Evolutionary conservation across 495 filamentous ascomycete genomes (phyloP), one percentile per base, ranked within the genome.

Genomic region (Margaritispora aquatica): DNA sequence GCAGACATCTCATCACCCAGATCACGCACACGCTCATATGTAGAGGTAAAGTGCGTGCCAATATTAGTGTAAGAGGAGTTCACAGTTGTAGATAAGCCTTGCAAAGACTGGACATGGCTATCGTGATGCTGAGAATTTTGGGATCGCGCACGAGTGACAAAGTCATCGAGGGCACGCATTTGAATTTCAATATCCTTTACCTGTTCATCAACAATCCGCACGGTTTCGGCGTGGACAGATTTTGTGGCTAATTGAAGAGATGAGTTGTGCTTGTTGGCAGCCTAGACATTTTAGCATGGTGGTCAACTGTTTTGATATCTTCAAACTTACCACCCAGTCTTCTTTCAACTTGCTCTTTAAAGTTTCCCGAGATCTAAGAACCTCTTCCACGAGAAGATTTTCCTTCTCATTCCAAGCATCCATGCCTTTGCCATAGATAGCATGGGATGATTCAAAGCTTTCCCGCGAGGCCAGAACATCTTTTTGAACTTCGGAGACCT

Each of bases 171-270:
- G 7, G 89, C 87, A 62, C 81, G 81, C 83, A 98, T 93, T 72
- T 97, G 90, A 8, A 77, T 78, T 57, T 88, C 86, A 73, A 98
- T 87, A 58, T 95, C 86, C 38, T 79, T 80, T 74, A 96, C 88
- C 70, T 97, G 95, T 24, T 85, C 86, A 67, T 92, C 88, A 10
- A 97, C 93, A 63, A 96, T 94, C 0, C 84, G 85, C 20, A 96
- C 83, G 0, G 92, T 96, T 71, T 96, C 87, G n/a, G 89, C 87
- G 60, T 97, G 91, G 10, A 97, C 90, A 0, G 90, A 88, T 55
- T 88, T 86, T 1, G 92, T 95, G 0, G 88, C 86, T 1, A 79
- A 79, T 61, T 90, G 88, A 60, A 97, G 91, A 2, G 88, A 85
- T 0, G 73, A 80, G 62, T 89, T 93, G 63, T 90, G 87, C 61